These are phyloP conservation scores for Trichoderma endophyticum DNA, from an alignment of 2,329 filamentous ascomycete genomes.

Conservation along the genomic window DNA sequence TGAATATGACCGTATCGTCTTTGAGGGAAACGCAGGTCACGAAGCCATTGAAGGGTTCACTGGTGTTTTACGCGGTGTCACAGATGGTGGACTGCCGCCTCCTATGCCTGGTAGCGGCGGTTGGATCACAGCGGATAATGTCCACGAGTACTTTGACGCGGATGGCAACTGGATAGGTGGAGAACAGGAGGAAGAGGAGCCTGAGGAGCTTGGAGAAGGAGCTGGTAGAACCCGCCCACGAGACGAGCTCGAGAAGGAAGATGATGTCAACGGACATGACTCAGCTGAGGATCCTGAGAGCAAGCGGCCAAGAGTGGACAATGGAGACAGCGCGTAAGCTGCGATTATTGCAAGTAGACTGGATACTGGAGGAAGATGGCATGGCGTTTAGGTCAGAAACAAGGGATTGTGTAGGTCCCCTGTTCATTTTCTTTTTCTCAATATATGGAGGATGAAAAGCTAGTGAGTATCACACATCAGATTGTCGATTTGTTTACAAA, in stretches of 20 bases:
- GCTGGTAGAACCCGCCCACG: conserved; percentile 47
- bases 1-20: conserved; percentile 53
- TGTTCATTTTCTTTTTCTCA: neutral
- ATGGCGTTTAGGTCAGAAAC: conserved; percentile 24
- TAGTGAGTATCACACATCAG: neutral
- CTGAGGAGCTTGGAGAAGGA: conserved; percentile 58
- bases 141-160: conserved; percentile 77
- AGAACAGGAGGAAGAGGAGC: conserved; percentile 35
- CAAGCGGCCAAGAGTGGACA: conserved; percentile 45
- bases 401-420: conserved; percentile 20
- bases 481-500: neutral
- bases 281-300: conserved; percentile 42
- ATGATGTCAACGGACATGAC: conserved; percentile 43
- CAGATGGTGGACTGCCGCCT: conserved; percentile 55
- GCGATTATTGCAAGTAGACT: neutral
- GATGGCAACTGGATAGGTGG: conserved; percentile 71
- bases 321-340: neutral
- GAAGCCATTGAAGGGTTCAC: conserved; percentile 56
- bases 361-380: conserved; percentile 1
- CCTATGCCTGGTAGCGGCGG: conserved; percentile 70
- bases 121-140: conserved; percentile 91
- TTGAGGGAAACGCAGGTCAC: conserved; percentile 49
- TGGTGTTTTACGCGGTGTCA: conserved; percentile 50
- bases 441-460: neutral
- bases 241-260: conserved; percentile 46